Evolutionary conservation across 2,329 filamentous ascomycete genomes (phyloP), one percentile per base, ranked within the genome.

Genomic region (Fusarium protoensiforme): DNA sequence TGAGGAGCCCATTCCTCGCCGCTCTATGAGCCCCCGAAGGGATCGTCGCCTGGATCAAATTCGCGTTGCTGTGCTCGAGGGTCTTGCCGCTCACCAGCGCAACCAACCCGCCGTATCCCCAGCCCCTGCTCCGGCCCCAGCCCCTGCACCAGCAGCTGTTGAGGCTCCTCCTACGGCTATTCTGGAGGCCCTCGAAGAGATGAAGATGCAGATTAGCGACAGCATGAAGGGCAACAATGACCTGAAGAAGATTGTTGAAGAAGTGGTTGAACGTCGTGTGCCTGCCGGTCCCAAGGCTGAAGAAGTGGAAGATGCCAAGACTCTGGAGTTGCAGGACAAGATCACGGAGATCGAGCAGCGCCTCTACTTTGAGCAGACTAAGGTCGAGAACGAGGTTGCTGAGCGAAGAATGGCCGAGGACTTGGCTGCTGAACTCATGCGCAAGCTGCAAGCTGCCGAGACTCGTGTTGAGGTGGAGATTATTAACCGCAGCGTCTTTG

Each of bases 21-120:
- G 94, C 60, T 93, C 93, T 7, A 87, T 92, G 75, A 98, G 95
- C 75, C 94, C 95, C 20, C 89, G 90, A 65, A 89, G 92, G 69
- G 94, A 97, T 78, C 92, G 92, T 77, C 94, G 91, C 76, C 82
- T 95, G 77, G 95, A 98, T 66, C 94, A 96, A 80, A 94, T 99
- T 73, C 92, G 92, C 62, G 85, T 86, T 27, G 90, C 90, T 48
- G 88, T 96, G 29, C 84, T 92, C 62, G 96, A 98, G 74, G 94
- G 93, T 33, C 84, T 98, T 43, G 86, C 87, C 24, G 80, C 85
- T 11, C 89, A 92, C 64, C 86, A 90, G 59, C 85, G 81, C 57
- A 83, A 79, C 67, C 81, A 82, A 56, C 77, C 80, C 16, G 80
- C 79, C 11, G 79, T 81, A 67, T 67, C 71, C 1, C 56, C 79